Conservation (phyloP, 805 yeast genomes). For the Kockiozyma suomiensis region DNA sequence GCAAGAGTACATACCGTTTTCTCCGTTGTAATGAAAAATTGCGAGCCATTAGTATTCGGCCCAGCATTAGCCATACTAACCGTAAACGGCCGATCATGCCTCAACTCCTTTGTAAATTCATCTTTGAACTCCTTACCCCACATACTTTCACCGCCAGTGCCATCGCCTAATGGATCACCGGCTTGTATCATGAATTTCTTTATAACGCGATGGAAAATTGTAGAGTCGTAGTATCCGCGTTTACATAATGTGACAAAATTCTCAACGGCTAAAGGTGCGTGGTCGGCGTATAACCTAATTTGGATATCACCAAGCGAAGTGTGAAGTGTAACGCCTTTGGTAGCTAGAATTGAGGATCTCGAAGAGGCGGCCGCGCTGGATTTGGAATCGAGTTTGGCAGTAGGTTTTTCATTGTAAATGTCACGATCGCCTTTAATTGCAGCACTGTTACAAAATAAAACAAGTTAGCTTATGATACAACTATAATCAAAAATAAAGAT, state of each 20-base stretch:
- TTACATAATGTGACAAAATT: constrained; percentile 46
- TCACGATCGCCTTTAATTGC: constrained; percentile 37
- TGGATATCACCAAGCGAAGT: constrained; percentile 51
- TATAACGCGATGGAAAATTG: constrained; percentile 48
- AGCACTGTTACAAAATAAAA: not conserved
- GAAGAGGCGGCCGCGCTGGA: constrained; percentile 17
- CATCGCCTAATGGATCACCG: constrained; percentile 56
- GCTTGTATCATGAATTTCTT: constrained; percentile 63
- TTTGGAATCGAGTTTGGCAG: constrained; percentile 8
- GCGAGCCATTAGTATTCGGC: constrained; percentile 60
- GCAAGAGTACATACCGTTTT: constrained; percentile 42
- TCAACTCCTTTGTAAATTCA: constrained; percentile 50
- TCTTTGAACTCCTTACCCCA: constrained; percentile 49
- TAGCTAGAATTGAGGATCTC: not conserved
- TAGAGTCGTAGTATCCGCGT: constrained; percentile 47
- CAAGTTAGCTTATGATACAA: no score
- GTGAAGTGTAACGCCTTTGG: constrained; percentile 41
- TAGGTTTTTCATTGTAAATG: constrained; percentile 37
- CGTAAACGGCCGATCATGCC: constrained; percentile 56
- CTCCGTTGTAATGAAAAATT: constrained; percentile 61
- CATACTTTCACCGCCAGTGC: constrained; percentile 47
- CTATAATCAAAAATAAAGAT: not conserved
- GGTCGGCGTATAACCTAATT: constrained; percentile 43
- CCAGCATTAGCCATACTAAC: constrained; percentile 68
- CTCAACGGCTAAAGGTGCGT: constrained; percentile 49